Percentiles rank a stretch among this genome's conserved stretches.
Evolutionary conservation across 169 alveolate genomes (phyloP).

Genomic region (Cryptosporidium ubiquitum): DNA sequence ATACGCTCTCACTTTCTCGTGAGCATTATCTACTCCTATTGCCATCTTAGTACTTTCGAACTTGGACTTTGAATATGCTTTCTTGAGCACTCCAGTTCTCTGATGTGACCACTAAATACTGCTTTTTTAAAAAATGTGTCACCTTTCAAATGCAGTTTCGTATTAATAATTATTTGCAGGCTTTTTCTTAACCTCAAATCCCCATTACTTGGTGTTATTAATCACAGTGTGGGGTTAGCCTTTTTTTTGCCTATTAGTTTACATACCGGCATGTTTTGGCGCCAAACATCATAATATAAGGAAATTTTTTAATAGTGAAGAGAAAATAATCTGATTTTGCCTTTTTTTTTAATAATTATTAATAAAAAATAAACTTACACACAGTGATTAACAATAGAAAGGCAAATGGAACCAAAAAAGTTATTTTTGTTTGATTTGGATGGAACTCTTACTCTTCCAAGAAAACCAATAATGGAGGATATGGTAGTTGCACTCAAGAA

Average conservation of each 20-base stretch:
- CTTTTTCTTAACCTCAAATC: background rate
- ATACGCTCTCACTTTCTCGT: conserved; percentile 67
- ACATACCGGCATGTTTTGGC: conserved; percentile 40
- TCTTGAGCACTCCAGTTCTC: background rate
- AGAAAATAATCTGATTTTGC: background rate
- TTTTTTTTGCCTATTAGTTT: background rate
- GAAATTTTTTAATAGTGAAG: background rate
- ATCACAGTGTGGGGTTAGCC: conserved; percentile 9
- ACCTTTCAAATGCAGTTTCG: background rate
- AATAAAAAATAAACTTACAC: background rate
- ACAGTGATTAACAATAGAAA: background rate
- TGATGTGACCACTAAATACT: background rate
- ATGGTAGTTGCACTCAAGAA: conserved; percentile 82
- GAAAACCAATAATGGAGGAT: conserved; percentile 81
- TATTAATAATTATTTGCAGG: background rate
- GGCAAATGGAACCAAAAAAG: conserved; percentile 9
- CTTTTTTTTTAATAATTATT: no score
- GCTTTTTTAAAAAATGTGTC: background rate
- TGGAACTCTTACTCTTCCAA: conserved; percentile 90
- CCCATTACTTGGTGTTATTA: conserved; percentile 6
- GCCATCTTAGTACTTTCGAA: conserved; percentile 22
- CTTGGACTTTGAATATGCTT: background rate
- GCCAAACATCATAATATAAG: background rate
- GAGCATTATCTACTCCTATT: conserved; percentile 53
- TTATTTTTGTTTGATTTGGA: conserved; percentile 89